Base-by-base conservation (phyloP, 495 filamentous ascomycete genomes). In the Halenospora varia region DNA sequence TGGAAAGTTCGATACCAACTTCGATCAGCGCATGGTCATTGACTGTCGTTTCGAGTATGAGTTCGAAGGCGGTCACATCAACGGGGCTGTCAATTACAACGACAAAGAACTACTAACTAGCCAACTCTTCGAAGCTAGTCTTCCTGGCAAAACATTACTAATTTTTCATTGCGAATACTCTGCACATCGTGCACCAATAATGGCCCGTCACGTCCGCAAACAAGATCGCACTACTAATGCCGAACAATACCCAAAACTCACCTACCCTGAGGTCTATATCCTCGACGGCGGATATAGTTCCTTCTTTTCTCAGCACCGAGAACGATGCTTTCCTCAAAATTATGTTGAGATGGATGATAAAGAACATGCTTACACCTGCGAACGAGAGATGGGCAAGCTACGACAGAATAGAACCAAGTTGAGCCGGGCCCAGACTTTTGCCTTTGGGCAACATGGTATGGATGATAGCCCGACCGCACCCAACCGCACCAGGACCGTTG, bases 41-140 rank as follows among this genome's bases (percentile, higher is more conserved):
- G 95, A 99, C 66, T 99, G 95, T 68, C 88, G 94, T 10, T 99
- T 99, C 69, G 95, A 97, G 72, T 99, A 97, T 70, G 95, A 99
- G 72, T 99, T 92, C 70, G 86, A 96, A 25, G 95, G 95, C 45
- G 95, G 95, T 17, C 95, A 99, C 67, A 96, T 99, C 60, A 80
- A 88, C 48, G 88, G 88, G 0, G 95, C 95, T 26, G 73, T 96
- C 65, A 99, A 99, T 74, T 90, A 88, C 75, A 97, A 96, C 68
- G 89, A 96, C 71, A 97, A 96, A 71, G 93, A 97, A 61, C 70
- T 83, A 25, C 76, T 99, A 57, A 84, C 92, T 0, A 73, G 75
- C 50, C 80, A 91, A 48, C 81, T 99, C 10, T 96, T 99, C 70
- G 74, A 81, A 46, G 45, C 55, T 25, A 72, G 72, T 24, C 71